phyloP scores from a whole-genome alignment of 2,329 filamentous ascomycete species.

The Sordariomycetes sp. region DNA sequence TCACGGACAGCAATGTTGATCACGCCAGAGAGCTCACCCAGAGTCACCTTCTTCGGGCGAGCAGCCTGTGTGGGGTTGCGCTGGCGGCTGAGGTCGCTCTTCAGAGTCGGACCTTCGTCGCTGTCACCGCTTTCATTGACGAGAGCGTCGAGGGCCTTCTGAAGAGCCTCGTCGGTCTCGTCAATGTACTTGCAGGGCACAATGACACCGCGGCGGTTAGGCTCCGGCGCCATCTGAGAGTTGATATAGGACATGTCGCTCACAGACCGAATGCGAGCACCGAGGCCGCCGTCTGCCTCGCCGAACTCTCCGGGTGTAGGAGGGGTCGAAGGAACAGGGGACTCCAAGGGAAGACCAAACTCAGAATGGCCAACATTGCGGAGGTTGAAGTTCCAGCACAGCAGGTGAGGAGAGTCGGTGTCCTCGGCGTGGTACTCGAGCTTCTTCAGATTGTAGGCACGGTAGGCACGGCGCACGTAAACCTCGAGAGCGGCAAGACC shows the following conservation, averaged over 20 bases:
- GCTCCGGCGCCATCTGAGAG: conserved; percentile 64
- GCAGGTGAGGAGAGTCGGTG: conserved; percentile 55
- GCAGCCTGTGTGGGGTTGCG: conserved; percentile 38
- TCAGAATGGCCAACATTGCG: conserved; percentile 89
- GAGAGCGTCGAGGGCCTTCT: conserved; percentile 77
- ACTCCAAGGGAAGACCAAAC: conserved; percentile 72
- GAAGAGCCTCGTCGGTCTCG: conserved; percentile 80
- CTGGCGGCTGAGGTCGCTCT: conserved; percentile 67
- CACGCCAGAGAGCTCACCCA: conserved; percentile 81
- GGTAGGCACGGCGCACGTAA: conserved; percentile 92
- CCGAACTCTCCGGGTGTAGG: conserved; percentile 50
- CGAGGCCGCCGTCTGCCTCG: conserved; percentile 35
- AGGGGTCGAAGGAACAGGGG: conserved; percentile 77
- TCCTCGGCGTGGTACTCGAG: conserved; percentile 86
- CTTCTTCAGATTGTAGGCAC: conserved; percentile 84
- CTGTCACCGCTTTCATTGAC: conserved; percentile 30
- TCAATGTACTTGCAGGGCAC: conserved; percentile 90
- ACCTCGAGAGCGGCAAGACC: conserved; percentile 89
- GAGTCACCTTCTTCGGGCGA: conserved; percentile 13
- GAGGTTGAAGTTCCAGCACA: conserved; percentile 94
- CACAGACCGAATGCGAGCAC: conserved; percentile 86
- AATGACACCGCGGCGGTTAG: conserved; percentile 84
- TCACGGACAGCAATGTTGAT: conserved; percentile 89
- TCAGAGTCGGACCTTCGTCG: conserved; percentile 37
- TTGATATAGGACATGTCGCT: conserved; percentile 91